Conservation (phyloP, 2,329 filamentous ascomycete genomes). For the Stromatinia cepivora region DNA sequence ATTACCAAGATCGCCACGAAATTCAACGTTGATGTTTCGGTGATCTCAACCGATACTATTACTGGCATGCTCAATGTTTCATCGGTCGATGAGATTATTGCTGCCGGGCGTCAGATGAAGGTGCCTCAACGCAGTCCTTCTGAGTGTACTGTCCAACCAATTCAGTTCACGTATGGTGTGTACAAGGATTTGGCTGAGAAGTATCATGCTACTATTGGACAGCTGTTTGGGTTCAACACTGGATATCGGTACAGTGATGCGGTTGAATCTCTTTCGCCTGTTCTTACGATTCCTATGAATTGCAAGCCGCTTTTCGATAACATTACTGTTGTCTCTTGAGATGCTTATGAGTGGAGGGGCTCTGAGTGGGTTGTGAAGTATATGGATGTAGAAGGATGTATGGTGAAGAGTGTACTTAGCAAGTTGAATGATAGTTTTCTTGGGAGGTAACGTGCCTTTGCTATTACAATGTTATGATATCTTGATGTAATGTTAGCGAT, state of each 20-base stretch:
- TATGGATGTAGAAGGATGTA: neutral
- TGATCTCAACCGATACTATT: neutral
- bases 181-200: constrained; percentile 2
- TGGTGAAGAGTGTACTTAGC: neutral
- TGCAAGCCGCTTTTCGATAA: constrained; percentile 8
- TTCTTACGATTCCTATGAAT: neutral
- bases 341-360: neutral
- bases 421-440: neutral
- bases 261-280: neutral
- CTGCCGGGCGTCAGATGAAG: neutral
- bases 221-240: neutral
- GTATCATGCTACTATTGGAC: neutral
- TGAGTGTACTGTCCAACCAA: neutral
- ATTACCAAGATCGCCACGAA: neutral
- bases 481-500: neutral
- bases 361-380: too few species aligned
- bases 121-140: constrained; percentile 5
- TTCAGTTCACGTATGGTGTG: constrained; percentile 2
- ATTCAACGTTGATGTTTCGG: constrained; percentile 5
- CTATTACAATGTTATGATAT: neutral
- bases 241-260: neutral
- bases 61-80: neutral
- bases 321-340: neutral
- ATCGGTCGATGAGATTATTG: neutral
- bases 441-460: too few species aligned